Percentiles rank a stretch among this genome's conserved stretches.
phyloP scores from a whole-genome alignment of 2,329 filamentous ascomycete genomes.

The Fusarium sp. region DNA sequence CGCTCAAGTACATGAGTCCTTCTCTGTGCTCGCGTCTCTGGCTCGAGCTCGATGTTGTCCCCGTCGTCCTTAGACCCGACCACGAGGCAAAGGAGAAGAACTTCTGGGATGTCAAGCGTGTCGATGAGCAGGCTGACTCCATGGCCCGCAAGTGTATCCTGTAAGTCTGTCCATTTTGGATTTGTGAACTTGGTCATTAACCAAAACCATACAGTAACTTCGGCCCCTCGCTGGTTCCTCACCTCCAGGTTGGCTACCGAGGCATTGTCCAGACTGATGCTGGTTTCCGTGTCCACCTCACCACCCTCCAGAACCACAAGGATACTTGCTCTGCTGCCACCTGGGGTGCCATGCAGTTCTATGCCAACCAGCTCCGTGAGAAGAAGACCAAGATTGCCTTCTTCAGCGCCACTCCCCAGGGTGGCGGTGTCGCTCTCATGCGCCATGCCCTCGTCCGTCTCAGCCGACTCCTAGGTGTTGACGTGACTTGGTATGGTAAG shows the following conservation, averaged over 20 bases:
- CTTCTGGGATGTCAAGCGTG: slow-evolving; percentile 65
- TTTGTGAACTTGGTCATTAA: neutral
- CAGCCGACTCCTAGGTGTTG: slow-evolving; percentile 71
- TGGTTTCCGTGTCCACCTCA: slow-evolving; percentile 70
- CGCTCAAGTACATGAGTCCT: slow-evolving; percentile 70
- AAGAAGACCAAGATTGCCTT: slow-evolving; percentile 78
- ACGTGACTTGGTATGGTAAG: slow-evolving; percentile 77
- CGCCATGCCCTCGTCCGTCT: slow-evolving; percentile 81
- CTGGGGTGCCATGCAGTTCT: slow-evolving; percentile 73
- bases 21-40: slow-evolving; percentile 76
- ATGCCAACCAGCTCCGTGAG: slow-evolving; percentile 69
- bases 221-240: slow-evolving; percentile 76
- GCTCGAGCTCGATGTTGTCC: slow-evolving; percentile 80
- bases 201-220: slow-evolving; percentile 65
- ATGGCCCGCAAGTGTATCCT: slow-evolving; percentile 83
- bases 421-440: slow-evolving; percentile 87
- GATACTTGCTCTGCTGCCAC: slow-evolving; percentile 69
- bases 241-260: slow-evolving; percentile 73
- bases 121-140: slow-evolving; percentile 85
- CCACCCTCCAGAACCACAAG: slow-evolving; percentile 66
- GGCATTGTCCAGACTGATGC: slow-evolving; percentile 78
- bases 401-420: slow-evolving; percentile 83
- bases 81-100: slow-evolving; percentile 54
- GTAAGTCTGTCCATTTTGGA: slow-evolving; percentile 53
- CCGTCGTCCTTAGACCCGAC: slow-evolving; percentile 69